Conservation (phyloP, 495 filamentous ascomycete species). For the Xylaria telfairii region DNA sequence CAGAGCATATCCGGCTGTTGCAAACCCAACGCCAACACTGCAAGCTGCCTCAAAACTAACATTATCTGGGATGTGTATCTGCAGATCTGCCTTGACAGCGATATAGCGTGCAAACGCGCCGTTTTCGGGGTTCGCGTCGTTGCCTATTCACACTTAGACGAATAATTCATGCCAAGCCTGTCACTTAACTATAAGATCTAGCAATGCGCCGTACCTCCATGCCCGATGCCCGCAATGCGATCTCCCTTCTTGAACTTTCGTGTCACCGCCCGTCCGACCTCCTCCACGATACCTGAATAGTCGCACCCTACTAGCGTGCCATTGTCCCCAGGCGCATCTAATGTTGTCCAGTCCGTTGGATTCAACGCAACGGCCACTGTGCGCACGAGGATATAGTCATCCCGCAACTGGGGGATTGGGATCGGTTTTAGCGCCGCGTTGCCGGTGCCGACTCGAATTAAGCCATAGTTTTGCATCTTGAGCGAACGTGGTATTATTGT, state of each 20-base stretch:
- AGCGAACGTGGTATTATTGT: not conserved
- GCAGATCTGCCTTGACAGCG: slow-evolving; percentile 4
- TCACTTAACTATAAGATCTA: not conserved
- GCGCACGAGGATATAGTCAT: slow-evolving; percentile 60
- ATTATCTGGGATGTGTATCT: not conserved
- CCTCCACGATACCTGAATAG: slow-evolving; percentile 47
- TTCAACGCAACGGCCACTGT: slow-evolving; percentile 61
- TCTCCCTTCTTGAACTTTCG: slow-evolving; percentile 43
- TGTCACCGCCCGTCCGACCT: slow-evolving; percentile 43
- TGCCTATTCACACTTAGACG: slow-evolving; percentile 11
- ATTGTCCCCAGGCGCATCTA: slow-evolving; percentile 34
- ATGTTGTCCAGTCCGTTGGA: slow-evolving; percentile 66
- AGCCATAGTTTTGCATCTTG: slow-evolving; percentile 19
- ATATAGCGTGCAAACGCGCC: slow-evolving; percentile 46
- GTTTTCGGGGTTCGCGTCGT: slow-evolving; percentile 35
- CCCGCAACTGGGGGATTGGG: slow-evolving; percentile 48
- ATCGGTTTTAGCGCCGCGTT: slow-evolving; percentile 12
- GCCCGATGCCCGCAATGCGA: slow-evolving; percentile 50
- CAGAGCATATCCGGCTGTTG: slow-evolving; percentile 1
- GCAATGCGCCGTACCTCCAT: slow-evolving; percentile 27
- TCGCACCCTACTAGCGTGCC: slow-evolving; percentile 44
- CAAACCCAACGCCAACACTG: not conserved
- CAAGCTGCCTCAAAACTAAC: slow-evolving; percentile 12
- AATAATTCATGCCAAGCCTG: not conserved
- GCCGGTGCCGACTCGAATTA: not conserved